phyloP scores from a whole-genome alignment of 2,329 filamentous ascomycete species.

The Fusarium sp. region DNA sequence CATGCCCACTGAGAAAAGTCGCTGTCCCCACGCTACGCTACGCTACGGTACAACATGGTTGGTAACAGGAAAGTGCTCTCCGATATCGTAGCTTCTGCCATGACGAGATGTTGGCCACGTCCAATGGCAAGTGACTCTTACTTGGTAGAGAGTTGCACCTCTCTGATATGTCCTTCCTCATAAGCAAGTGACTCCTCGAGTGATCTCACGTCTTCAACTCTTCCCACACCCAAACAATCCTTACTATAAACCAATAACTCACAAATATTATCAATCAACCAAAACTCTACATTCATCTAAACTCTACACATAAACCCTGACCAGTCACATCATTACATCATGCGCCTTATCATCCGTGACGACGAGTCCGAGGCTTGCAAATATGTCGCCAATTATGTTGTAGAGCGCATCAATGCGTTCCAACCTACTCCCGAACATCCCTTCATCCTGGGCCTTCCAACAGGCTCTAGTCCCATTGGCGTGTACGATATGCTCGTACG shows the following conservation, averaged over 20 bases:
- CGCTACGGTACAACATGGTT: conserved; percentile 31
- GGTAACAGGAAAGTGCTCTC: conserved; percentile 18
- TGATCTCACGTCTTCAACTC: conserved; percentile 7
- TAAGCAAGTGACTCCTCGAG: conserved; percentile 34
- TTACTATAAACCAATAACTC: conserved; percentile 1
- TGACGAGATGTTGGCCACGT: conserved; percentile 32
- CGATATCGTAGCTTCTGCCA: conserved; percentile 18
- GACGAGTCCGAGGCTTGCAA: conserved; percentile 75
- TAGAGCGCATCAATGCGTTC: conserved; percentile 84
- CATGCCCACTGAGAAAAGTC: conserved; percentile 24
- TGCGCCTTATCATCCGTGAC: conserved; percentile 88
- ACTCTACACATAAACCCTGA: conserved; percentile 27
- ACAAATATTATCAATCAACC: conserved; percentile 1
- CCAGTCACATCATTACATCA: conserved; percentile 55
- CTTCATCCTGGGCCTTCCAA: conserved; percentile 86
- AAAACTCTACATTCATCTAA: conserved; percentile 17
- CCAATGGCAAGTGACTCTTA: conserved; percentile 21
- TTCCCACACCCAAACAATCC: background rate
- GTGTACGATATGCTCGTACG: conserved; percentile 83
- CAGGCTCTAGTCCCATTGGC: conserved; percentile 82
- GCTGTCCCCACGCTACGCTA: conserved; percentile 31
- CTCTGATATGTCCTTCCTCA: conserved; percentile 13
- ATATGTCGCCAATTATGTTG: conserved; percentile 86
- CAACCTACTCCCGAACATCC: conserved; percentile 77
- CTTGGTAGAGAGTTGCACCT: conserved; percentile 10